Evolutionary conservation across 2,329 filamentous ascomycete species (phyloP).

Genomic region (Lanzia echinophila): DNA sequence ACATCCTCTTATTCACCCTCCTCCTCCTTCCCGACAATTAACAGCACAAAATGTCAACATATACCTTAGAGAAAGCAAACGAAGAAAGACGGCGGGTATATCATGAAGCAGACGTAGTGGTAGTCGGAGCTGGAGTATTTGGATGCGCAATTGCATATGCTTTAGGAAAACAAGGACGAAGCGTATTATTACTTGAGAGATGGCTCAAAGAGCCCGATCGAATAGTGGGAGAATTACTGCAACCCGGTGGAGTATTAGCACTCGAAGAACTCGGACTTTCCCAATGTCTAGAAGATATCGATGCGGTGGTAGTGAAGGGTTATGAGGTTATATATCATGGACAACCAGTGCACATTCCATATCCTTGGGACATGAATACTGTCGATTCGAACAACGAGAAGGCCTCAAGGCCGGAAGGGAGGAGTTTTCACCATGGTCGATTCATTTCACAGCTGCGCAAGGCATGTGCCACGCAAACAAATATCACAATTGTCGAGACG

Average conservation of each 20-base stretch:
- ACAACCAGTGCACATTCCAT: constrained; percentile 67
- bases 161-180: constrained; percentile 81
- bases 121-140: constrained; percentile 86
- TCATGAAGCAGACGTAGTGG: constrained; percentile 74
- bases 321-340: constrained; percentile 84
- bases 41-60: constrained; percentile 1
- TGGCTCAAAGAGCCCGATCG: constrained; percentile 89
- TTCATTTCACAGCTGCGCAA: constrained; percentile 79
- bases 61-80: constrained; percentile 9
- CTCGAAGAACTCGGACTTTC: constrained; percentile 73
- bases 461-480: constrained; percentile 66
- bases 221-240: constrained; percentile 91
- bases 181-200: constrained; percentile 81
- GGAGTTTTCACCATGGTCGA: constrained; percentile 87
- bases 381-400: constrained; percentile 29
- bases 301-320: constrained; percentile 73
- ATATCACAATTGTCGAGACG: constrained; percentile 87
- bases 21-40: neutral
- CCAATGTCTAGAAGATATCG: constrained; percentile 82
- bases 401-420: constrained; percentile 55
- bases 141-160: constrained; percentile 82
- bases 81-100: constrained; percentile 44
- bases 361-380: constrained; percentile 53
- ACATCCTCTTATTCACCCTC: neutral
- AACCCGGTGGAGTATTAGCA: constrained; percentile 82